Conservation (phyloP, 352 stramenopile species). For the Globisporangium mamillatum region DNA sequence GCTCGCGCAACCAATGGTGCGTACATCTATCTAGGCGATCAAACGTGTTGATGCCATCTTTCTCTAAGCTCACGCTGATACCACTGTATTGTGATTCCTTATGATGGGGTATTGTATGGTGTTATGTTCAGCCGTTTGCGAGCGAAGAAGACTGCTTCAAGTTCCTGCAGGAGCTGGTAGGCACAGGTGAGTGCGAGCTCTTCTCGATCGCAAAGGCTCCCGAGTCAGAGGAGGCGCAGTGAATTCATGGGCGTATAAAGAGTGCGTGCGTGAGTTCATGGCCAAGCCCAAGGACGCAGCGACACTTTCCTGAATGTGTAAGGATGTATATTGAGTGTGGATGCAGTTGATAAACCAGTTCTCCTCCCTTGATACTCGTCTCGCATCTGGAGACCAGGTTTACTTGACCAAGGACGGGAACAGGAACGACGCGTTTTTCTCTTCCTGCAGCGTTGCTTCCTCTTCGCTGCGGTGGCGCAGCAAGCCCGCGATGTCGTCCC, state of each 20-base stretch:
- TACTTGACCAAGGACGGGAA: constrained; percentile 25
- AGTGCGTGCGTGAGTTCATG: too few species aligned
- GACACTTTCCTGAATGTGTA: background rate
- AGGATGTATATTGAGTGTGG: background rate
- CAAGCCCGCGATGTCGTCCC: constrained; percentile 53
- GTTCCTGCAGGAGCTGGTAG: constrained; percentile 67
- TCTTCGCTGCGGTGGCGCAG: constrained; percentile 41
- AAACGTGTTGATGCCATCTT: too few species aligned
- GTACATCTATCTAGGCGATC: background rate
- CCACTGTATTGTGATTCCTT: too few species aligned
- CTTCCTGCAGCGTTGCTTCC: constrained; percentile 15
- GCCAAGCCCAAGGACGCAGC: too few species aligned
- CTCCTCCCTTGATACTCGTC: background rate
- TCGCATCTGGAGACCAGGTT: background rate
- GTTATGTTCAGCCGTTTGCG: constrained; percentile 33
- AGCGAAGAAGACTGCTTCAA: constrained; percentile 41
- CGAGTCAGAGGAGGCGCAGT: background rate
- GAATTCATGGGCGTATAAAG: background rate
- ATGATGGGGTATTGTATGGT: background rate
- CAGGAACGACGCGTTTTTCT: constrained; percentile 24
- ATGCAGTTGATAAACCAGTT: background rate
- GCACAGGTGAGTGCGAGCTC: constrained; percentile 71
- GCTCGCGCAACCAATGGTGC: constrained; percentile 45
- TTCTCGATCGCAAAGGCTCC: constrained; percentile 25
- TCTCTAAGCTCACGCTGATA: background rate